phyloP scores from a whole-genome alignment of 78 protist species.

The Parvularia atlantis region DNA sequence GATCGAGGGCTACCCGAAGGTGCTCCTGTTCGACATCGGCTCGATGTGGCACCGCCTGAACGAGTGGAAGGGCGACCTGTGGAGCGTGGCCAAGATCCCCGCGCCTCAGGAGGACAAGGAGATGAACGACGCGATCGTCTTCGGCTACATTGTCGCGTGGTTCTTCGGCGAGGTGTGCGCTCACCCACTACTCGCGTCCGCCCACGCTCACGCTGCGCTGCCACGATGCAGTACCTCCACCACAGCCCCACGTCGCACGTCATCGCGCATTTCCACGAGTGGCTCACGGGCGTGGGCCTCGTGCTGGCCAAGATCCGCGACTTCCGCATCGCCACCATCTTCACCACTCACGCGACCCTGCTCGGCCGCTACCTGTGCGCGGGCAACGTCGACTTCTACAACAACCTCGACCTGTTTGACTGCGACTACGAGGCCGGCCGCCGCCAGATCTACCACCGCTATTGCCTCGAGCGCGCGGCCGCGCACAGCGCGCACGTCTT shows the following conservation, averaged over 20 bases:
- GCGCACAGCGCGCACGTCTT: constrained; percentile 64
- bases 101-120: constrained; percentile 38
- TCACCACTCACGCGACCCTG: constrained; percentile 81
- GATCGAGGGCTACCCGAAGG: constrained; percentile 46
- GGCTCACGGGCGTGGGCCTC: constrained; percentile 66
- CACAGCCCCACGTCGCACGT: constrained; percentile 1
- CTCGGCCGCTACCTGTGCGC: constrained; percentile 69
- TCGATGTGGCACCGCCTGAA: neutral
- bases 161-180: constrained; percentile 53
- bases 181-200: neutral
- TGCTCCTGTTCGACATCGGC: constrained; percentile 15
- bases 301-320: constrained; percentile 33
- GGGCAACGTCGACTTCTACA: constrained; percentile 65
- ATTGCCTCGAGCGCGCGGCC: constrained; percentile 54
- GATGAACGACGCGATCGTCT: constrained; percentile 50
- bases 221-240: no score
- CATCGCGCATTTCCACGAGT: constrained; percentile 77
- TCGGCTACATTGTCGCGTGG: constrained; percentile 58
- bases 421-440: constrained; percentile 57
- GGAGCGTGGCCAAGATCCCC: neutral
- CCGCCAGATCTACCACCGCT: constrained; percentile 60
- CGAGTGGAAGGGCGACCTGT: constrained; percentile 6
- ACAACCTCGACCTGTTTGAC: constrained; percentile 33
- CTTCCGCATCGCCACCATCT: constrained; percentile 51
- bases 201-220: no score